phyloP scores from a whole-genome alignment of 305 asterid species.

The Solanum aculeatissimum region DNA sequence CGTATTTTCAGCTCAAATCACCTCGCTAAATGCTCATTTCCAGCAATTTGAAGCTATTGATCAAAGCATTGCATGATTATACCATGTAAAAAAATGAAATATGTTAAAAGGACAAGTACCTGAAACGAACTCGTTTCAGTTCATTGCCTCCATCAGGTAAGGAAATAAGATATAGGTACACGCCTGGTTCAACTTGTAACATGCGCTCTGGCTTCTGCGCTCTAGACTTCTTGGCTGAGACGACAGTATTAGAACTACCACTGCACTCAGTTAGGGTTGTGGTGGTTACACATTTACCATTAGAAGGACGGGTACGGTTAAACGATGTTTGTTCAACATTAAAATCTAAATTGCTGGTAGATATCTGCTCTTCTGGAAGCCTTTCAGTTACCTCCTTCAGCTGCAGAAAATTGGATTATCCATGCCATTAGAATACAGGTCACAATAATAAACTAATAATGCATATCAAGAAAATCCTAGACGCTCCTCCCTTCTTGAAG shows the following conservation, averaged over 20 bases:
- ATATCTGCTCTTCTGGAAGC: conserved; percentile 22
- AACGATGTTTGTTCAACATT: conserved; percentile 15
- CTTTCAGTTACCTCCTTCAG: conserved; percentile 56
- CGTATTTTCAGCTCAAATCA: not conserved
- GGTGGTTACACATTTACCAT: conserved; percentile 26
- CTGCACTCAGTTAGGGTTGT: conserved; percentile 24
- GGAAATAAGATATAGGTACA: conserved; percentile 52
- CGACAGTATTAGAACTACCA: conserved; percentile 20
- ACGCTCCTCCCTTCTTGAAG: not conserved
- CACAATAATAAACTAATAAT: not conserved
- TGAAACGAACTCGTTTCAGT: conserved; percentile 81
- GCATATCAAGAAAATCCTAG: not conserved
- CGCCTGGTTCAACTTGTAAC: conserved; percentile 73
- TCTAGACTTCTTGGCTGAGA: conserved; percentile 31
- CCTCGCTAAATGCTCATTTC: not conserved
- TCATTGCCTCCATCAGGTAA: conserved; percentile 58
- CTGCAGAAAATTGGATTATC: conserved; percentile 27
- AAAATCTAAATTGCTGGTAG: conserved; percentile 12
- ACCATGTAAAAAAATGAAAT: not conserved
- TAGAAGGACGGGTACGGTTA: conserved; percentile 19
- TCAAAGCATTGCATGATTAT: not conserved
- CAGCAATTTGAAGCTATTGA: not conserved
- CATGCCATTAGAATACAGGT: not conserved
- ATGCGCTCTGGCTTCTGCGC: conserved; percentile 38
- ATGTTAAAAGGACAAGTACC: conserved; percentile 25